Percentiles rank a stretch among this genome's conserved stretches.
phyloP scores from a whole-genome alignment of 306 rosid genomes.

The Hylodesmum podocarpum region DNA sequence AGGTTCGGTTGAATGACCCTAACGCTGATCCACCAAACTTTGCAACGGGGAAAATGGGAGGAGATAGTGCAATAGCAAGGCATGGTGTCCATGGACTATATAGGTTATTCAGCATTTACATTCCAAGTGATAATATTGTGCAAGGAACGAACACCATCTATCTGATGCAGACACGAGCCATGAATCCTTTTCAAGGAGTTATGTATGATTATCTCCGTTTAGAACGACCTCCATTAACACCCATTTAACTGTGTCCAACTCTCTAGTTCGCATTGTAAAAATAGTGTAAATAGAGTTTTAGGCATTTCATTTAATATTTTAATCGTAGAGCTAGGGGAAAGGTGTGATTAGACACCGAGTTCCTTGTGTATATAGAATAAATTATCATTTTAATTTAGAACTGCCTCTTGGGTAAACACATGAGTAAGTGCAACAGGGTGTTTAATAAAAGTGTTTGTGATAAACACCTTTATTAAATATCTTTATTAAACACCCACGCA shows the following conservation, averaged over 20 bases:
- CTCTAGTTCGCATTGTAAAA: background rate
- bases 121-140: constrained; percentile 35
- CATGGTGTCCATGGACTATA: constrained; percentile 91
- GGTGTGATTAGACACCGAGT: background rate
- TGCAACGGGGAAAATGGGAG: constrained; percentile 59
- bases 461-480: too few relatives aligned
- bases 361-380: background rate
- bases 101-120: constrained; percentile 55
- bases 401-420: too few relatives aligned
- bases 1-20: constrained; percentile 64
- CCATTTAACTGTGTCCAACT: constrained; percentile 19
- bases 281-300: constrained; percentile 10
- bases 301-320: constrained; percentile 9
- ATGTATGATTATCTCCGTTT: constrained; percentile 93
- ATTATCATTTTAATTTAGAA: background rate
- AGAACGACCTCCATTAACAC: constrained; percentile 55
- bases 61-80: constrained; percentile 82
- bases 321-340: background rate
- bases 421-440: too few relatives aligned
- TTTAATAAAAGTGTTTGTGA: too few relatives aligned
- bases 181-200: constrained; percentile 51
- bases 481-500: too few relatives aligned
- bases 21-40: constrained; percentile 18
- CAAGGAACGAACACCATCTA: constrained; percentile 59
- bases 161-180: constrained; percentile 51